These are phyloP conservation scores for Colletotrichum karsti DNA, from an alignment of 2,329 filamentous ascomycete genomes.

Conservation along the genomic window DNA sequence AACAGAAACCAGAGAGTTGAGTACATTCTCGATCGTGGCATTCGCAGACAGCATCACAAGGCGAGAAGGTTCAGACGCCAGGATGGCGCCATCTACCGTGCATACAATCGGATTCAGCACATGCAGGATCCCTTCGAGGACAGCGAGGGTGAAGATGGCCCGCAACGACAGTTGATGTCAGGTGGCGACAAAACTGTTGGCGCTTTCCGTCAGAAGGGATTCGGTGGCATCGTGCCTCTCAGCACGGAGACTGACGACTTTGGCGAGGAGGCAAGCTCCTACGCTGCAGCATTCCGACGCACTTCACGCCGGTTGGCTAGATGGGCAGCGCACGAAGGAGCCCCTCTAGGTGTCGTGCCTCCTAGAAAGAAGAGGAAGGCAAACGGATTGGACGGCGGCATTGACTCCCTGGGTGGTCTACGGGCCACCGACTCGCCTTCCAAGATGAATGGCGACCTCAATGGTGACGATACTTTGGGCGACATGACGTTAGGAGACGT, in stretches of 20 bases:
- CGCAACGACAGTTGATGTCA: conserved; percentile 40
- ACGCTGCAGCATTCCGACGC: conserved; percentile 72
- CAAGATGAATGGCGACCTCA: conserved; percentile 42
- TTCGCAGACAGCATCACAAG: conserved; percentile 72
- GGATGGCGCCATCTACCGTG: conserved; percentile 73
- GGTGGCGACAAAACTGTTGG: conserved; percentile 39
- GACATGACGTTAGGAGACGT: conserved; percentile 49
- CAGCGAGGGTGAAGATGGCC: conserved; percentile 66
- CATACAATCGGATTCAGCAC: conserved; percentile 69
- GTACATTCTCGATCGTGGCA: conserved; percentile 79
- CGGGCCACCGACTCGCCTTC: conserved; percentile 6
- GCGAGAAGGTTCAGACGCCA: conserved; percentile 68
- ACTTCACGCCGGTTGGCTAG: conserved; percentile 71
- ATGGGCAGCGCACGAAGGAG: conserved; percentile 67
- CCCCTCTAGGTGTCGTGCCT: conserved; percentile 55
- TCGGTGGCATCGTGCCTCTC: conserved; percentile 72
- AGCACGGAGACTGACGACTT: conserved; percentile 74
- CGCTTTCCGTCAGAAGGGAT: conserved; percentile 63
- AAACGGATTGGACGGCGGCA: conserved; percentile 25
- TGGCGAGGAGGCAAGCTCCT: conserved; percentile 76
- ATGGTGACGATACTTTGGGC: conserved; percentile 47
- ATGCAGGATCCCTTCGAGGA: conserved; percentile 66
- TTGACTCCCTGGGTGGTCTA: conserved; percentile 36
- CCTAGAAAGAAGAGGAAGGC: conserved; percentile 51
- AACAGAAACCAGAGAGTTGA: conserved; percentile 84